Evolutionary conservation across 768 basidiomycete genomes (phyloP).

Genomic region (Hypholoma sublateritium): DNA sequence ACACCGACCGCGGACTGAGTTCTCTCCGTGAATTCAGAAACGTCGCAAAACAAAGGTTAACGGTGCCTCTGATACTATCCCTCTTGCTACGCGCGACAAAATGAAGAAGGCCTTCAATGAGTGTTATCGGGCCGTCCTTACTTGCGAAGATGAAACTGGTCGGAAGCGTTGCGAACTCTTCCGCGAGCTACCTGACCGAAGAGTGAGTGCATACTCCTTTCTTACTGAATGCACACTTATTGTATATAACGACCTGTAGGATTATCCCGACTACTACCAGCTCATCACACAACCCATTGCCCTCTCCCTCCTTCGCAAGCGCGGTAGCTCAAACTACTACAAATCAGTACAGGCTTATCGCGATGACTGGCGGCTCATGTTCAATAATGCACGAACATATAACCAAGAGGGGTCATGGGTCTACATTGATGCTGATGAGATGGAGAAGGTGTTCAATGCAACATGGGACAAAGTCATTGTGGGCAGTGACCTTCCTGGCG

Average conservation of each 20-base stretch:
- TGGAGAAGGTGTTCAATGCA: constrained; percentile 85
- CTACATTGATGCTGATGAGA: constrained; percentile 90
- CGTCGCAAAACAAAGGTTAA: constrained; percentile 72
- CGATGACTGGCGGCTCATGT: constrained; percentile 89
- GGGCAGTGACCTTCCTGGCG: constrained; percentile 77
- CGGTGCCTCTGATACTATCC: constrained; percentile 44
- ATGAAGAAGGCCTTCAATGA: constrained; percentile 86
- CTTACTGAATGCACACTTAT: not conserved
- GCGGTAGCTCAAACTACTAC: constrained; percentile 62
- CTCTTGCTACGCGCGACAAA: constrained; percentile 61
- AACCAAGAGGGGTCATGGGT: constrained; percentile 97
- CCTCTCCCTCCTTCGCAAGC: constrained; percentile 82
- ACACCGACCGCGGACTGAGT: not conserved
- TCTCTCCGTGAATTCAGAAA: constrained; percentile 51
- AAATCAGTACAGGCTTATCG: constrained; percentile 72
- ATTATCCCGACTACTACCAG: constrained; percentile 91
- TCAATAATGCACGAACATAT: constrained; percentile 89
- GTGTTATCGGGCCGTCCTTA: constrained; percentile 70
- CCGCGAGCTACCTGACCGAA: constrained; percentile 79
- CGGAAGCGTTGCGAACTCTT: constrained; percentile 87
- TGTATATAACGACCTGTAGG: constrained; percentile 41
- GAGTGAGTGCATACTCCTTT: constrained; percentile 40
- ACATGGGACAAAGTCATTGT: constrained; percentile 63
- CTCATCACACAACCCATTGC: constrained; percentile 88
- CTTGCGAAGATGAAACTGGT: constrained; percentile 69